Evolutionary conservation across 768 basidiomycete genomes (phyloP), one percentile per base, ranked within the genome.

Genomic region (Rhodotorula diobovata): DNA sequence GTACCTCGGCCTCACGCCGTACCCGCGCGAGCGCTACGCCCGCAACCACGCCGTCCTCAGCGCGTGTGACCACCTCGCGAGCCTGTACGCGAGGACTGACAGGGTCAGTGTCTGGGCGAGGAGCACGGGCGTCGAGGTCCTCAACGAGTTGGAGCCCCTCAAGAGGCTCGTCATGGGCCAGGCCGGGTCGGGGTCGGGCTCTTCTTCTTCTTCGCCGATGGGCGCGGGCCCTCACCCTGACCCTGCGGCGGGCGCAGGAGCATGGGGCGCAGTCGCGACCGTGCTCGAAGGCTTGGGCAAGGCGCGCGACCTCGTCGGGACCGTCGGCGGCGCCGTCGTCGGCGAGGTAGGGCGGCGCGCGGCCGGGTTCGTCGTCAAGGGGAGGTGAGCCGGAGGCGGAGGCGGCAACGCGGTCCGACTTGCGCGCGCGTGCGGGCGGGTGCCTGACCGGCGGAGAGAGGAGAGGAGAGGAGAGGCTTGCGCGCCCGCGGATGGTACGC

Each of bases 11-110:
- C 85, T 97, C 23, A 80, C 85, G 1, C 86, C 87, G 1, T 98
- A 96, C 79, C 84, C 90, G 0, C 87, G 87, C 62, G 87, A 88
- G 71, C 85, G 94, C 55, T 98, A 96, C 80, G 82, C 90, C 59
- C 85, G 84, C 69, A 98, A 98, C 80, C 93, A 97, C 81, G 86
- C 86, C 58, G 79, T 94, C 55, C 87, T 98, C 84, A 86, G 87
- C 25, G 87, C 87, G 3, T 85, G 90, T 60, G 94, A 99, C 81
- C 93, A 93, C 78, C 84, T 98, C 46, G 90, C 94, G 81, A 91
- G 91, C 76, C 78, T 98, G 28, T 98, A 94, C 79, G 56, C 51
- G 3, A 53, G 56, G 9, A 30, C 64, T 21, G 30, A 60, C 32
- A 21, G 45, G 1, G 53, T 62, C 16, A n/a, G 74, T 51, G 93